Evolutionary conservation across 169 alveolate species (phyloP).

Genomic region (Eimeria falciformis): DNA sequence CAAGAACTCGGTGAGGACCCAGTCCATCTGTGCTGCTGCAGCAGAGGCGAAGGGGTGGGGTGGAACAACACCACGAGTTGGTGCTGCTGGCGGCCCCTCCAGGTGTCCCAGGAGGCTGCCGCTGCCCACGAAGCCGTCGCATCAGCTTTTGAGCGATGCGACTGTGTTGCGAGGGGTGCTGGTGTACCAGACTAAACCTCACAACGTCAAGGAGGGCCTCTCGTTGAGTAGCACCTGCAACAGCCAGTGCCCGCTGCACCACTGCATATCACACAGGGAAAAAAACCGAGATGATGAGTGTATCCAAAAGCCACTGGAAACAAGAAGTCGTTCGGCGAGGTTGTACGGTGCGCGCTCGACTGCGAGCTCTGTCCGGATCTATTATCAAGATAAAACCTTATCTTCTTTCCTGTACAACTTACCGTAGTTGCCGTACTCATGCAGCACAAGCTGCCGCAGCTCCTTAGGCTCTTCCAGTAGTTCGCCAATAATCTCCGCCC

Average conservation of each 20-base stretch:
- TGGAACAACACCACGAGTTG: too few species aligned
- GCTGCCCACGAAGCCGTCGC: neutral
- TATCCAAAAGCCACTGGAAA: neutral
- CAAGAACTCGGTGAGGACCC: neutral
- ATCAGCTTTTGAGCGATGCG: neutral
- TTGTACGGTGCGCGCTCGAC: too few species aligned
- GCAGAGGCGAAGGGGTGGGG: too few species aligned
- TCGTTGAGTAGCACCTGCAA: slow-evolving; percentile 22
- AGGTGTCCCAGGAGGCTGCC: neutral
- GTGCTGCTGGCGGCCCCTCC: neutral
- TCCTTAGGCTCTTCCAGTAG: slow-evolving; percentile 84
- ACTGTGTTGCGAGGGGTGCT: neutral
- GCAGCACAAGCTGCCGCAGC: slow-evolving; percentile 84
- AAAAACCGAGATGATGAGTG: neutral
- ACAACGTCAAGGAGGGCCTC: neutral
- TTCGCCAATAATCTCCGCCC: slow-evolving; percentile 80
- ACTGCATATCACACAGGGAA: slow-evolving; percentile 45
- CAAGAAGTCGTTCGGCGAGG: neutral
- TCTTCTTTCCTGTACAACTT: too few species aligned
- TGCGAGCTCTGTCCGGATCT: too few species aligned
- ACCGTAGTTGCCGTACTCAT: slow-evolving; percentile 90
- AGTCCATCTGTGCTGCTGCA: neutral
- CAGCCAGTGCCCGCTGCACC: slow-evolving; percentile 79
- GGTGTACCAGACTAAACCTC: neutral
- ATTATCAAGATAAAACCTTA: too few species aligned